Evolutionary conservation across 2,329 filamentous ascomycete genomes (phyloP).

Genomic region (Cladosporium cucumerinum): DNA sequence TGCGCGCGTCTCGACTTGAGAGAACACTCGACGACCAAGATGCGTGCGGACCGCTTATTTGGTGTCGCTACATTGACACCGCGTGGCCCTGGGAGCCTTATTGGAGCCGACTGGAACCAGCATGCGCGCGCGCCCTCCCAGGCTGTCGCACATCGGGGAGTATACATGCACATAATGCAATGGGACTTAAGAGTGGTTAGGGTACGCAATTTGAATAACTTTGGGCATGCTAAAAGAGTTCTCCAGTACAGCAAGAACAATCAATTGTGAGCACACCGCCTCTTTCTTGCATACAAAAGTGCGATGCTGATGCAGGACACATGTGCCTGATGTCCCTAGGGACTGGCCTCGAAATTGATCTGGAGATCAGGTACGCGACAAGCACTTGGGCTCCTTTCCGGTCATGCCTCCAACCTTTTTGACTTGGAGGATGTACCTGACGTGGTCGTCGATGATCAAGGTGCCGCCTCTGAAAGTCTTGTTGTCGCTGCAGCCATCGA

Average conservation of each 20-base stretch:
- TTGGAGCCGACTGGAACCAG: not conserved
- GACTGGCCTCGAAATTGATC: not conserved
- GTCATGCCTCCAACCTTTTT: not conserved
- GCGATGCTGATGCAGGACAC: not conserved
- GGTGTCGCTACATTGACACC: not conserved
- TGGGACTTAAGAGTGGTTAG: not conserved
- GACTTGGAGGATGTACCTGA: not conserved
- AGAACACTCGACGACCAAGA: not conserved
- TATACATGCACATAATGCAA: not conserved
- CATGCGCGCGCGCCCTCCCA: not conserved
- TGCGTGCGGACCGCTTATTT: not conserved
- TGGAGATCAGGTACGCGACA: not conserved
- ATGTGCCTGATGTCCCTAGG: not conserved
- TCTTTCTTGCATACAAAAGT: not conserved
- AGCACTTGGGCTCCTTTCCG: not conserved
- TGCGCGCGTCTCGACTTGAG: not conserved
- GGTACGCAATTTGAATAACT: not conserved
- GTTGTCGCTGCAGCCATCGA: not conserved
- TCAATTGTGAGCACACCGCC: not conserved
- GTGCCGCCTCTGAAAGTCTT: not conserved
- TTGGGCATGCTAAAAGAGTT: not conserved
- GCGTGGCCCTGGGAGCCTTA: not conserved
- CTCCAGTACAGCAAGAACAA: not conserved
- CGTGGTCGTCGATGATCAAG: not conserved
- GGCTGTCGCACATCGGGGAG: not conserved